Evolutionary conservation across 2,329 filamentous ascomycete genomes (phyloP), one percentile per base, ranked within the genome.

Genomic region (Apiospora malaysiana): DNA sequence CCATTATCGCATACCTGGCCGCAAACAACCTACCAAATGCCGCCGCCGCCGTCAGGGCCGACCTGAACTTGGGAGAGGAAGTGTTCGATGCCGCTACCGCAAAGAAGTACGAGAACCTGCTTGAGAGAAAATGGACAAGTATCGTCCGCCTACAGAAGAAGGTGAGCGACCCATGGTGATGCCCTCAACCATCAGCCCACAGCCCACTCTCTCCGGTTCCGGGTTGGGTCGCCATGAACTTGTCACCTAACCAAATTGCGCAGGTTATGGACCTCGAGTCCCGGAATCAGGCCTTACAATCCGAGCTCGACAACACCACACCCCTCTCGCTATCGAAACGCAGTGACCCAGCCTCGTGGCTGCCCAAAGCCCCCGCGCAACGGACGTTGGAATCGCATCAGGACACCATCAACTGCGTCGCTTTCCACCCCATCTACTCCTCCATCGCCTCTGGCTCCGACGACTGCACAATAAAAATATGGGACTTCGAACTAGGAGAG

Each of bases 101-200:
- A 69, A 97, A 97, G 85, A 97, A 97, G 83, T 98, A 98, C 84
- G 94, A 97, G 82, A 93, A 93, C 1, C 83, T 98, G 40, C 83
- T 98, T 75, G 95, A 98, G 87, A 98, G 97, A 89, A 98, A 98
- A 86, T 98, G 95, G 95, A 98, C 95, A 25, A 96, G 94, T 77
- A 93, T 98, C 40, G 94, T 98, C 77, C 89, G 95, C 73, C 83
- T 98, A 81, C 95, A 98, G 83, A 98, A 97, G 83, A 98, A 97
- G 93, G 94, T 93, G 82, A 68, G 82, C 74, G 69, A 25, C 3
- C 32, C 32, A 32, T 23, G 37, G 56, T 32, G 56, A 63, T 32
- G n/a, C 56, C 56, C 16, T 32, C 18, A 16, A 40, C 56, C 9
- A n/a, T n/a, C n/a, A n/a, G n/a, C n/a, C n/a, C n/a, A n/a, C n/a